These are phyloP conservation scores for Leptographium radiaticola DNA, from an alignment of 2,329 filamentous ascomycete genomes.

Conservation along the genomic window DNA sequence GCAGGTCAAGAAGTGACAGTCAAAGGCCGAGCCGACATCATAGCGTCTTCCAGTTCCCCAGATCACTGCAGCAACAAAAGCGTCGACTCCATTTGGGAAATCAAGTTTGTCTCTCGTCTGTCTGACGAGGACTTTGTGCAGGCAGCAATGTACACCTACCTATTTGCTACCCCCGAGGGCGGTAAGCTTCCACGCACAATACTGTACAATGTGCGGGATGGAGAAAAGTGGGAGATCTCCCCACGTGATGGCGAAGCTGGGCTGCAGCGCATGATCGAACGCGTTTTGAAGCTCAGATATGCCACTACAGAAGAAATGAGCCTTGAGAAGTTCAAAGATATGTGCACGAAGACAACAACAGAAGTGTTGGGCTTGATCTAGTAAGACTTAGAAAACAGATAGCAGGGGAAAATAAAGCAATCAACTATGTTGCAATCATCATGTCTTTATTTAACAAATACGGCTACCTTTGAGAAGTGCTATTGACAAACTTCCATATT, in stretches of 20 bases:
- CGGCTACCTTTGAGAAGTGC: too few relatives aligned
- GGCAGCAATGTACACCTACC: not conserved
- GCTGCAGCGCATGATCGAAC: not conserved
- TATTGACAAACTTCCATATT: too few relatives aligned
- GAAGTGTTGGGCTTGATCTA: not conserved
- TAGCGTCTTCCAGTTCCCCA: not conserved
- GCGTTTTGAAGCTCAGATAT: not conserved
- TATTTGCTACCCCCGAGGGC: not conserved
- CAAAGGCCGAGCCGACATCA: not conserved
- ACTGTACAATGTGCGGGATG: constrained; percentile 1
- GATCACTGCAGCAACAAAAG: not conserved
- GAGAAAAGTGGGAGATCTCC: not conserved
- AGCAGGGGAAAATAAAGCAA: too few relatives aligned
- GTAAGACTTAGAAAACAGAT: not conserved
- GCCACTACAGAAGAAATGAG: not conserved
- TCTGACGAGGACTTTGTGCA: not conserved
- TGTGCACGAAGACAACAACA: not conserved
- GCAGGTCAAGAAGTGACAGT: not conserved
- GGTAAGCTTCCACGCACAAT: not conserved
- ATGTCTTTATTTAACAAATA: too few relatives aligned
- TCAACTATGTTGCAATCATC: too few relatives aligned
- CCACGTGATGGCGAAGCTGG: not conserved
- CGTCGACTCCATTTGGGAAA: not conserved
- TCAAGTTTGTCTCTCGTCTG: not conserved
- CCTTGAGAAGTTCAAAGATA: not conserved